phyloP scores from a whole-genome alignment of 1,284 basidiomycete species.

The Cryptococcus floricola region DNA sequence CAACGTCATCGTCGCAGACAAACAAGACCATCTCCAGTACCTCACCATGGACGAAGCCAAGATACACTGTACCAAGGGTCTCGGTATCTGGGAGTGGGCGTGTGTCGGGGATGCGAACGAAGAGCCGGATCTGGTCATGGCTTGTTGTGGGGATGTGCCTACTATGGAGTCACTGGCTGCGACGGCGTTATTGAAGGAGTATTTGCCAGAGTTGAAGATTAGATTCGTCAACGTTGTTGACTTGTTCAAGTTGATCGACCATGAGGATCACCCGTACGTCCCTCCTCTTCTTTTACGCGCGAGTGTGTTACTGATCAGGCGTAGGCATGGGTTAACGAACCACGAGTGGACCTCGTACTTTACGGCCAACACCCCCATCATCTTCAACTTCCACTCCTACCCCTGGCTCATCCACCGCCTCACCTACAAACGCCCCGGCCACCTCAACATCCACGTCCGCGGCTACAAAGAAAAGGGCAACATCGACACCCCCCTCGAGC shows the following conservation, averaged over 20 bases:
- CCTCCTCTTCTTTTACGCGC: neutral
- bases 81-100: slow-evolving; percentile 50
- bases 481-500: slow-evolving; percentile 35
- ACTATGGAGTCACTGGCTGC: slow-evolving; percentile 57
- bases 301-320: neutral
- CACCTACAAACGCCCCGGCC: slow-evolving; percentile 32
- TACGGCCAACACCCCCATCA: slow-evolving; percentile 62
- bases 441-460: slow-evolving; percentile 35
- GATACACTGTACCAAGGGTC: slow-evolving; percentile 66
- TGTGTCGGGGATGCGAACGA: slow-evolving; percentile 47
- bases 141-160: slow-evolving; percentile 50
- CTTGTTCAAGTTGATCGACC: slow-evolving; percentile 66
- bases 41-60: slow-evolving; percentile 55
- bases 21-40: slow-evolving; percentile 29
- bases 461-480: slow-evolving; percentile 41
- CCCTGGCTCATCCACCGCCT: slow-evolving; percentile 39
- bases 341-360: slow-evolving; percentile 57
- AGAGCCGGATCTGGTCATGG: slow-evolving; percentile 53
- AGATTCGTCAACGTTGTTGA: slow-evolving; percentile 73
- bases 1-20: slow-evolving; percentile 22
- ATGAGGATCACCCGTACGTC: slow-evolving; percentile 61
- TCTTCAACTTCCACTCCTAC: slow-evolving; percentile 77
- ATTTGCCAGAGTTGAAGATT: slow-evolving; percentile 68
- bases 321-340: slow-evolving; percentile 60
- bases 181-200: slow-evolving; percentile 63